Conservation (phyloP, 2,329 filamentous ascomycete genomes). For the Colletotrichum cordylinicola region DNA sequence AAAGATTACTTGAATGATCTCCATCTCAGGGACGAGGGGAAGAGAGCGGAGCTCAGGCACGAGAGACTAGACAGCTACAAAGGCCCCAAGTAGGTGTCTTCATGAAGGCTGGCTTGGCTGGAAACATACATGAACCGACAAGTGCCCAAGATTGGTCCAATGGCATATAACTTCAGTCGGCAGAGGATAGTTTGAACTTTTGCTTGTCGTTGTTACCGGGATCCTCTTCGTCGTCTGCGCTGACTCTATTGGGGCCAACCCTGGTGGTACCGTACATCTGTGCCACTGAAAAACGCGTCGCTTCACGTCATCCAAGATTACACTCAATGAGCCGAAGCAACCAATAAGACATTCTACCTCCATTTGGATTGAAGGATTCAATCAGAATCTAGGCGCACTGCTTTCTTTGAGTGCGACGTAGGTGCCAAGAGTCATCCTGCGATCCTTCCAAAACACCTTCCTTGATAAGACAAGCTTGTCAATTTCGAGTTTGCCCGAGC, state of each 20-base stretch:
- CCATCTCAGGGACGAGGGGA: background rate
- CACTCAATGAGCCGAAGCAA: too few species aligned
- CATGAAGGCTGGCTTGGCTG: fast-evolving
- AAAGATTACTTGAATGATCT: slow-evolving; percentile 20
- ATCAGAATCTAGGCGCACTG: background rate
- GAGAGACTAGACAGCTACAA: background rate
- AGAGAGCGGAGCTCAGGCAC: background rate
- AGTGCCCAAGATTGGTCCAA: too few species aligned
- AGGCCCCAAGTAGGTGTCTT: fast-evolving
- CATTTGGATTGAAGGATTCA: background rate
- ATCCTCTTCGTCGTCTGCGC: too few species aligned
- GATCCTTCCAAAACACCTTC: slow-evolving; percentile 19
- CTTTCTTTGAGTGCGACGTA: background rate
- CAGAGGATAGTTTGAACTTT: too few species aligned
- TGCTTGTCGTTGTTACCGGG: too few species aligned
- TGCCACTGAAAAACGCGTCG: too few species aligned
- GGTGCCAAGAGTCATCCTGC: background rate
- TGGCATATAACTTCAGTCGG: too few species aligned
- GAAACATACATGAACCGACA: too few species aligned
- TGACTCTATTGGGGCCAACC: too few species aligned
- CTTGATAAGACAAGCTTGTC: background rate
- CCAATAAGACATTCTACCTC: too few species aligned
- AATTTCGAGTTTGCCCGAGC: background rate
- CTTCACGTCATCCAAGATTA: too few species aligned
- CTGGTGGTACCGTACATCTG: too few species aligned